Base-by-base conservation (phyloP, 2,329 filamentous ascomycete genomes). In the Shiraia sp. region DNA sequence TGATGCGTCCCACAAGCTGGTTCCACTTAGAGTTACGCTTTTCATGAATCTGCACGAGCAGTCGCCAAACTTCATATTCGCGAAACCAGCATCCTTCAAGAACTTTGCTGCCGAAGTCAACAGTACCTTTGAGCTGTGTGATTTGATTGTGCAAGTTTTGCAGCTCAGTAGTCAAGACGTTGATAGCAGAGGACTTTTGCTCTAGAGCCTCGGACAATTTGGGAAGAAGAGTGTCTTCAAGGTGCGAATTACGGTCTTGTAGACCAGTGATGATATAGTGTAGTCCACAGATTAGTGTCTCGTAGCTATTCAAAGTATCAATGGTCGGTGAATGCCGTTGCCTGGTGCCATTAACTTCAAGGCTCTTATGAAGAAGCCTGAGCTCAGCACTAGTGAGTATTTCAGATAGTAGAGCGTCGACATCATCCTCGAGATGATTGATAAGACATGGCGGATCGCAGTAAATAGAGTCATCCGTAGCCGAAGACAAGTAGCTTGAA, bases 211-310 rank as follows among this genome's bases (percentile, higher is more conserved):
- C 40, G 30, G 36, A 26, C 2, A 57, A 30, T 7, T 43, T 30
- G 2, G 53, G 47, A 3, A 60, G 25, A 12, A 55, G 45, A n/a
- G 34, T 31, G 7, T 49, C 44, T 45, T 57, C 55, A 17, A 51
- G 40, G 27, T 50, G 40, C 3, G 29, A 26, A 32, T 40, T n/a
- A 27, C 42, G 40, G 17, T 49, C 42, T 31, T 45, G 49, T 1
- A 57, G 42, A 14, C 38, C 16, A 23, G 48, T 32, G 25, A 55
- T 22, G 4, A 15, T 25, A 10, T 15, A 25, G 28, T 54, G 44
- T 3, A 61, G 43, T 9, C 45, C 45, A 10, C n/a, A 31, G n/a
- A 56, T 44, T 1, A 59, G 50, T 26, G 19, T 22, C 8, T 22
- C 19, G 8, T 22, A 8, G 8, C 19, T 22, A 22, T 4, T 22